Conservation (phyloP, 2,329 filamentous ascomycete species). For the Cercospora sp. region DNA sequence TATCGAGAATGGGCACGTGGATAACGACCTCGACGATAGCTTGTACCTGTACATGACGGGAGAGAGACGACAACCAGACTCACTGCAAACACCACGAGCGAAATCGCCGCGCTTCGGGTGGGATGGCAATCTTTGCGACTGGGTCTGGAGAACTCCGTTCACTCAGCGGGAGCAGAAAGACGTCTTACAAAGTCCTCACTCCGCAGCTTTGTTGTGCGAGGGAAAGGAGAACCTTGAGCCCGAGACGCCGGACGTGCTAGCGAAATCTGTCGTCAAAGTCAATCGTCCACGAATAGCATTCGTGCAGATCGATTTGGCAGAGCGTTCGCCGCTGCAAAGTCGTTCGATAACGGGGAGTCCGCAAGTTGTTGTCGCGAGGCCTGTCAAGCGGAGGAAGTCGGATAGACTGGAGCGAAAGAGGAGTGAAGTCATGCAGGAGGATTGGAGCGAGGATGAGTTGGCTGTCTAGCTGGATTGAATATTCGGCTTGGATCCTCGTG, state of each 20-base stretch:
- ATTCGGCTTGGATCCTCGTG: not conserved
- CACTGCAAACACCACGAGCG: not conserved
- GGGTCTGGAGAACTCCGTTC: constrained; percentile 46
- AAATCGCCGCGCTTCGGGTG: constrained; percentile 37
- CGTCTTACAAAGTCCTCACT: not conserved
- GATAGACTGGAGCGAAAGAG: not conserved
- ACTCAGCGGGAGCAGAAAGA: not conserved
- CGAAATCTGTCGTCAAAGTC: not conserved
- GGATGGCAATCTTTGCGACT: constrained; percentile 50
- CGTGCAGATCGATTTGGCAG: not conserved
- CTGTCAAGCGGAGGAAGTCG: constrained; percentile 2
- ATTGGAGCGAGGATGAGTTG: constrained; percentile 12
- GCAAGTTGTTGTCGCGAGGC: not conserved
- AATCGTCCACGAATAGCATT: not conserved
- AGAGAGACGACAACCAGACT: not conserved
- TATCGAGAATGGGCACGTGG: not conserved
- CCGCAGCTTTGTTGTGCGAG: not conserved
- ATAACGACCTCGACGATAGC: not conserved
- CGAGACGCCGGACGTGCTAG: not conserved
- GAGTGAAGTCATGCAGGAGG: not conserved
- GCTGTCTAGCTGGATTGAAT: not conserved
- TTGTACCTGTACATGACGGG: not conserved
- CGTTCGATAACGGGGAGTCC: not conserved
- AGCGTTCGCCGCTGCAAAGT: not conserved
- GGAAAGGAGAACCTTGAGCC: not conserved